Evolutionary conservation across 2,329 filamentous ascomycete species (phyloP), one percentile per base, ranked within the genome.

Genomic region (Colletotrichum orchidophilum): DNA sequence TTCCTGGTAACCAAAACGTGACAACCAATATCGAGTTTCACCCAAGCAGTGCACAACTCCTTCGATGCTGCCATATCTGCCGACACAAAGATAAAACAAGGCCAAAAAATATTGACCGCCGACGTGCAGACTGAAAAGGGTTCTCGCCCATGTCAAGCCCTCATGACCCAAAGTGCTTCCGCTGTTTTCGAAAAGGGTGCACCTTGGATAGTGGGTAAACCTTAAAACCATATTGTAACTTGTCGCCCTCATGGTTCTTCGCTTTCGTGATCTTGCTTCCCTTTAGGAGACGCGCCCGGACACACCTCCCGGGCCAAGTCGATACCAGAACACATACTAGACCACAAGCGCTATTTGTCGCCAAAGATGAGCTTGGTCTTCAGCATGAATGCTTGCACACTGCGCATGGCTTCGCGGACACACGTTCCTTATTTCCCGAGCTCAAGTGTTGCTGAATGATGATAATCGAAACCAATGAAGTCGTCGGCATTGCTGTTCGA

Each of bases 41-140:
- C 39, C 42, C 54, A 35, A 46, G 42, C 24, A 49, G 59, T 39
- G 57, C 6, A 50, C 29, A 61, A 61, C 55, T 60, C 62, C 67
- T 35, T 66, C 31, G 35, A 70, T 70, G 63, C 33, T 66, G 62
- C 55, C 18, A 35, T 70, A n/a, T 50, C 35, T 54, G 62, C 35
- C 54, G 49, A 70, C 49, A 61, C 62, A 49, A 60, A 59, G 59
- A 68, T 53, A 64, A 61, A 70, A 61, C 62, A 66, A 60, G 67
- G 54, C 55, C 66, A 55, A 31, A 60, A 49, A 52, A 11, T 46
- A 35, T 50, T 66, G 61, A 35, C 27, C 33, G 27, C 49, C 62
- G 29, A 33, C 46, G 33, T 66, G 54, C 54, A 66, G 54, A 59
- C n/a, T 21, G n/a, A 39, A 60, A 33, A 33, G 21, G 49, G 42